A percentile compares a stretch with the other conserved stretches of the same genome.
Conservation (phyloP, 495 filamentous ascomycete genomes). For the Rhypophila decipiens region DNA sequence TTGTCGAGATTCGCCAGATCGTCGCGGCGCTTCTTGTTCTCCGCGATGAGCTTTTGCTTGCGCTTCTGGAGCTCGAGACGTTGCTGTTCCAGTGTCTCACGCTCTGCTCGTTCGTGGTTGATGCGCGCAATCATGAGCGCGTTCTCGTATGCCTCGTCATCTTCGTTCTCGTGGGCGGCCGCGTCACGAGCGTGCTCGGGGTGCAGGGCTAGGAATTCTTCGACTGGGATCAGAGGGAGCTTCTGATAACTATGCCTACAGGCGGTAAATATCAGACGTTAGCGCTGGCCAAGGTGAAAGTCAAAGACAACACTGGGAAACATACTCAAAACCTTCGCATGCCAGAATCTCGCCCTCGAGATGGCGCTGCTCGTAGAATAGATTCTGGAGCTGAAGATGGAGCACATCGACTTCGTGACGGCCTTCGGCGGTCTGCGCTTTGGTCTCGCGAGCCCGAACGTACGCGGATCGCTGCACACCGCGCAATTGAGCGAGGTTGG, state of each 20-base stretch:
- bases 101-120: constrained; percentile 79
- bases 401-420: constrained; percentile 86
- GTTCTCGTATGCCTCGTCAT: constrained; percentile 66
- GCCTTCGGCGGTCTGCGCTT: constrained; percentile 75
- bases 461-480: constrained; percentile 75
- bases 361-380: constrained; percentile 93
- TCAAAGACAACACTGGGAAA: constrained; percentile 16
- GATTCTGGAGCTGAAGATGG: constrained; percentile 88
- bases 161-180: constrained; percentile 65
- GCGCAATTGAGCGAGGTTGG: constrained; percentile 75
- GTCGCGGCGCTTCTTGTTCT: constrained; percentile 93
- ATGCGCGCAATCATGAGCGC: constrained; percentile 87
- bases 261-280: neutral
- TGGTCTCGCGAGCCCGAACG: constrained; percentile 77
- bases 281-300: too few relatives aligned
- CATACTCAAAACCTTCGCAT: constrained; percentile 89
- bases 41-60: constrained; percentile 85
- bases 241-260: constrained; percentile 78
- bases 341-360: constrained; percentile 83
- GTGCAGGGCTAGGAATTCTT: constrained; percentile 72
- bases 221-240: constrained; percentile 75
- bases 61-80: constrained; percentile 79
- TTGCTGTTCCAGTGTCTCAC: constrained; percentile 80
- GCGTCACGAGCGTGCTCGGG: constrained; percentile 65
- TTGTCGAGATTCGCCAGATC: constrained; percentile 83